A percentile compares a stretch with the other conserved stretches of the same genome.
Evolutionary conservation across 228 moss, liverwort and hornwort species (phyloP).

Genomic region (Sphagnum magellanicum): DNA sequence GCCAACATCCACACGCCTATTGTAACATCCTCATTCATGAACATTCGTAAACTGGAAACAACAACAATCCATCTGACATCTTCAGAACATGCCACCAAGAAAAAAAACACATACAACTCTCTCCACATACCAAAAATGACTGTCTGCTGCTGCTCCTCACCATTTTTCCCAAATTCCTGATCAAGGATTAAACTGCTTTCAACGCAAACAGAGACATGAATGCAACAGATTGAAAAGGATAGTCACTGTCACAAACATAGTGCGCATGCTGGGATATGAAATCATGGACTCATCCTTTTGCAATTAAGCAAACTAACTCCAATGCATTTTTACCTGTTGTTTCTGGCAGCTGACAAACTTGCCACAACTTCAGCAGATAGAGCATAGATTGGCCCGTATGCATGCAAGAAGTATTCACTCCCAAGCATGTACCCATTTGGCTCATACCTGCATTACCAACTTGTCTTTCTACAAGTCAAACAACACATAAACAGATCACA

Average conservation of each 20-base stretch:
- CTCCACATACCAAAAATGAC: neutral
- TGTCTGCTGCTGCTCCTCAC: neutral
- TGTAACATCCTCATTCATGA: slow-evolving; percentile 97
- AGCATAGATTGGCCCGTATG: slow-evolving; percentile 98
- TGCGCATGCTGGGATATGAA: too few relatives aligned
- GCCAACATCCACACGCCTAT: slow-evolving; percentile 97
- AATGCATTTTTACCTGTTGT: slow-evolving; percentile 44
- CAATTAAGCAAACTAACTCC: too few relatives aligned
- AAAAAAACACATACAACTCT: neutral
- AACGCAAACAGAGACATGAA: too few relatives aligned
- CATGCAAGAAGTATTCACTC: slow-evolving; percentile 87
- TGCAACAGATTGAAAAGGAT: too few relatives aligned
- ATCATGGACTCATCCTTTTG: too few relatives aligned
- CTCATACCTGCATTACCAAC: slow-evolving; percentile 60
- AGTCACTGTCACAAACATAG: too few relatives aligned
- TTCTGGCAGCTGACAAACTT: slow-evolving; percentile 60
- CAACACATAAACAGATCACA: neutral
- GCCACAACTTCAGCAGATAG: slow-evolving; percentile 81
- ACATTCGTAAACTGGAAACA: slow-evolving; percentile 68
- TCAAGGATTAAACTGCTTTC: too few relatives aligned
- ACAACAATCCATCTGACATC: neutral
- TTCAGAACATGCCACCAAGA: neutral
- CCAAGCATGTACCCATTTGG: slow-evolving; percentile 80
- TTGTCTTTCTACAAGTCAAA: neutral
- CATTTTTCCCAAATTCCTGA: neutral